Evolutionary conservation across 108 stramenopile genomes (phyloP).

Genomic region (Epithemia pelagica): DNA sequence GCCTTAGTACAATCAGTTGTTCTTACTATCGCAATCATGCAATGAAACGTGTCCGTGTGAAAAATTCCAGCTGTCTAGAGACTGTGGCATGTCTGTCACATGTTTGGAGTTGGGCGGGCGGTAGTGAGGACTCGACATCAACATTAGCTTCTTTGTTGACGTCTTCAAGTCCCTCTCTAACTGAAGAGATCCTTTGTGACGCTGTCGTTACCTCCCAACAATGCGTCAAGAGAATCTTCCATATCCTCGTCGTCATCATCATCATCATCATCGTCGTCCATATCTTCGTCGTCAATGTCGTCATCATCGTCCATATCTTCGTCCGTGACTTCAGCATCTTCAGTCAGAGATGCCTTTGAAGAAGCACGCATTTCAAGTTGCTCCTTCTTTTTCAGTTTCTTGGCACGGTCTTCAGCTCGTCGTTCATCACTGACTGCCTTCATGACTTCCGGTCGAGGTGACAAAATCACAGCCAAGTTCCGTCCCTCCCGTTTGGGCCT

Average conservation of each 20-base stretch:
- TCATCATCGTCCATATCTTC: constrained; percentile 24
- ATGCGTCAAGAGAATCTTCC: constrained; percentile 64
- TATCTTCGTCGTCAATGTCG: constrained; percentile 23
- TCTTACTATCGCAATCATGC: too few species aligned
- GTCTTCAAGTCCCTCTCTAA: constrained; percentile 20
- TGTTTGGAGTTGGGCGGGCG: too few species aligned
- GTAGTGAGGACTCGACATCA: too few species aligned
- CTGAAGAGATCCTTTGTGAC: constrained; percentile 67
- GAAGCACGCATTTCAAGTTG: constrained; percentile 20
- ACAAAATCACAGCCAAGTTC: constrained; percentile 58
- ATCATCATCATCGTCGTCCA: constrained; percentile 35
- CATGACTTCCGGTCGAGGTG: constrained; percentile 65
- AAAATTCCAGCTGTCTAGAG: too few species aligned
- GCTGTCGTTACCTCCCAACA: constrained; percentile 49
- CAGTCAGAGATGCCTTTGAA: constrained; percentile 20
- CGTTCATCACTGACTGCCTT: constrained; percentile 71
- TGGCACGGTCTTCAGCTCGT: constrained; percentile 55
- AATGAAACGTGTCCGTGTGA: too few species aligned
- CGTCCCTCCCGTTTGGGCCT: constrained; percentile 68
- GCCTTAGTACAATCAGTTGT: too few species aligned
- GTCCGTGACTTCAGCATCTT: constrained; percentile 10
- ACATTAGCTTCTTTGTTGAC: too few species aligned
- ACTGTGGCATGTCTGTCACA: too few species aligned
- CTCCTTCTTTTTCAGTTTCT: constrained; percentile 56
- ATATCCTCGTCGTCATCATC: constrained; percentile 56